phyloP scores from a whole-genome alignment of 163 green algal species.

The Chlorella variabilis region DNA sequence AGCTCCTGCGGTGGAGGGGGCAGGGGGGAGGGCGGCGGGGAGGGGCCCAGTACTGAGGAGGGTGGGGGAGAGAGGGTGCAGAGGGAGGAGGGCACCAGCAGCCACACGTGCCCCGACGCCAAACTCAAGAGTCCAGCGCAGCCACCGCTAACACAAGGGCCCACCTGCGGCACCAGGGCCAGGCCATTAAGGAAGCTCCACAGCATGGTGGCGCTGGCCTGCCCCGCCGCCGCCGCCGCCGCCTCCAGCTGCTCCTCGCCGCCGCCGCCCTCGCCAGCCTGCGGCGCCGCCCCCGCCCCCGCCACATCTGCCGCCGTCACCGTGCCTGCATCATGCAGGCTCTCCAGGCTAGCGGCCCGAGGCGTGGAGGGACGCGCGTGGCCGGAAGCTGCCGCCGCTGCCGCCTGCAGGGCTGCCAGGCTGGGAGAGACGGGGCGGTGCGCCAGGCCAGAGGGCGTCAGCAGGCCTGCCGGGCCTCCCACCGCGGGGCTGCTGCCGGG shows the following conservation, averaged over 20 bases:
- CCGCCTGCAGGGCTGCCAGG: constrained; percentile 17
- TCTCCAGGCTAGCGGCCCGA: background rate
- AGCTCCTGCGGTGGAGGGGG: constrained; percentile 2
- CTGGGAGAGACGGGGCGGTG: constrained; percentile 24
- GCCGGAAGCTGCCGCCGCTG: background rate
- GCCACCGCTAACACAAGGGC: too few species aligned
- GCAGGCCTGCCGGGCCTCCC: background rate
- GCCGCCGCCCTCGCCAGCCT: background rate
- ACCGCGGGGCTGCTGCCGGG: constrained; percentile 9
- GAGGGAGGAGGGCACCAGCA: too few species aligned
- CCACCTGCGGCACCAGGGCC: constrained; percentile 23
- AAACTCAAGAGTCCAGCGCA: too few species aligned
- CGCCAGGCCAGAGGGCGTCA: constrained; percentile 1
- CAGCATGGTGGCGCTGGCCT: constrained; percentile 8
- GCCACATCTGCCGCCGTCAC: background rate
- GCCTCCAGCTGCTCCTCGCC: background rate
- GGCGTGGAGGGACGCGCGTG: constrained; percentile 6
- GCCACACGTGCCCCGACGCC: too few species aligned
- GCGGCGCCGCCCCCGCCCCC: background rate
- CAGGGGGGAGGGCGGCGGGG: background rate
- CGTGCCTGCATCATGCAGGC: background rate
- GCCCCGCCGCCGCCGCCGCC: constrained; percentile 11
- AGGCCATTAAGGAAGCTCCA: constrained; percentile 35
- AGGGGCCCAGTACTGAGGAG: too few species aligned
- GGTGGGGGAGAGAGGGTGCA: too few species aligned